Conservation (phyloP, 2,329 filamentous ascomycete species). For the Colletotrichum tropicale region DNA sequence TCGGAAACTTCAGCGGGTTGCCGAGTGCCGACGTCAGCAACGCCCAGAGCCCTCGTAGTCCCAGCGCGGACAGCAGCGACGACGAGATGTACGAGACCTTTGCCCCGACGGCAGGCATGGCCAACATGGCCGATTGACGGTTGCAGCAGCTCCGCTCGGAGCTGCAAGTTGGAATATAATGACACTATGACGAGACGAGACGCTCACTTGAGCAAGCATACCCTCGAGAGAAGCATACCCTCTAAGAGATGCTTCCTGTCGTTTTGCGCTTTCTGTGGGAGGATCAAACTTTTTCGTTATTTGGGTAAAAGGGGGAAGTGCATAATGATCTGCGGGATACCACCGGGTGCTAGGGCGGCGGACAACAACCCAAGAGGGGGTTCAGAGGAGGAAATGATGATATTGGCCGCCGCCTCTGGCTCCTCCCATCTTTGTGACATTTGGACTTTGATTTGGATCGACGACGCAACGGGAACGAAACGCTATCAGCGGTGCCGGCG, state of each 20-base stretch:
- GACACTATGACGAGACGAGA: slow-evolving; percentile 1
- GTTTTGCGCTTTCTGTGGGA: background rate
- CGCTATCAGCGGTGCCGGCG: background rate
- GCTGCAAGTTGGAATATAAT: background rate
- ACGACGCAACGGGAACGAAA: slow-evolving; percentile 4
- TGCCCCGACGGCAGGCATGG: slow-evolving; percentile 37
- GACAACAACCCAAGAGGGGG: background rate
- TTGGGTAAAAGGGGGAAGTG: background rate
- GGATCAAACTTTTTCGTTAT: background rate
- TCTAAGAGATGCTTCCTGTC: background rate
- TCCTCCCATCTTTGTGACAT: background rate
- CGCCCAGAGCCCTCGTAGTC: slow-evolving; percentile 55
- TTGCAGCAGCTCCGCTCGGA: background rate
- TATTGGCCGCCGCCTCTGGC: background rate
- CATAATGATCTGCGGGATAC: slow-evolving; percentile 13
- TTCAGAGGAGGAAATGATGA: background rate
- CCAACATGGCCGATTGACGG: slow-evolving; percentile 28
- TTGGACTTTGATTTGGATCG: slow-evolving; percentile 6
- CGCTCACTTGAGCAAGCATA: background rate
- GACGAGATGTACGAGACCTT: slow-evolving; percentile 59
- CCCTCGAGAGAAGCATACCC: background rate
- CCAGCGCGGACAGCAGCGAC: slow-evolving; percentile 56
- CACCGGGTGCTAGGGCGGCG: background rate
- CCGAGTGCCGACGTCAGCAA: slow-evolving; percentile 53
- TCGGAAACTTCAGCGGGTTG: slow-evolving; percentile 45